phyloP scores from a whole-genome alignment of 208 protist genomes.

The Leishmania aethiopica region DNA sequence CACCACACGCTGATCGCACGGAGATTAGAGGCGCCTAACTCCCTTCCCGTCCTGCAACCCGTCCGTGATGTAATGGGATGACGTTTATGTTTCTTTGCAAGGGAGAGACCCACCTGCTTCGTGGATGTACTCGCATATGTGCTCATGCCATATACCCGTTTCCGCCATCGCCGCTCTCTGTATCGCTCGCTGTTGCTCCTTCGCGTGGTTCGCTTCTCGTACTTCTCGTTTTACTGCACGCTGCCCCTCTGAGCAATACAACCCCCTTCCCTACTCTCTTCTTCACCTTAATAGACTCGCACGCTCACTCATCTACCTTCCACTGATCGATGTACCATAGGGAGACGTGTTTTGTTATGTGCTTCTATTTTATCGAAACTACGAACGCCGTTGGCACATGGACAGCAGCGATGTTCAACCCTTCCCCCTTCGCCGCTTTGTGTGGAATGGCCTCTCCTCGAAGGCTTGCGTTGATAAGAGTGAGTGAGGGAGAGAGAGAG shows the following conservation, averaged over 20 bases:
- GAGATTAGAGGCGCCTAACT: not conserved
- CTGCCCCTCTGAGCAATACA: not conserved
- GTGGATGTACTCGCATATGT: not conserved
- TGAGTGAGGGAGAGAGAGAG: too few relatives aligned
- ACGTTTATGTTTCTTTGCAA: not conserved
- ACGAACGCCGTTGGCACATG: not conserved
- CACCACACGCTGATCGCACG: not conserved
- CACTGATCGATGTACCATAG: slow-evolving; percentile 6
- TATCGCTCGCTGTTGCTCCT: not conserved
- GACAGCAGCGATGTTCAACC: not conserved
- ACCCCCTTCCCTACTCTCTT: slow-evolving; percentile 7
- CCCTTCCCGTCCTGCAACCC: not conserved
- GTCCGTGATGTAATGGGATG: not conserved
- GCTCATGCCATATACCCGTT: not conserved
- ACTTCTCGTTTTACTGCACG: not conserved
- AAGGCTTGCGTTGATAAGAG: not conserved
- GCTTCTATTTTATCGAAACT: not conserved
- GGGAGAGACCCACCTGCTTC: not conserved
- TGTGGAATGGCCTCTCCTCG: not conserved
- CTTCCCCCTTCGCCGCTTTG: not conserved
- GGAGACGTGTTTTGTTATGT: not conserved
- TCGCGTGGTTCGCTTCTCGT: not conserved
- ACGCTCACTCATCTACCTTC: not conserved
- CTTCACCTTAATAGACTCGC: slow-evolving; percentile 8
- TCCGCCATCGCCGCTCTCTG: not conserved